A percentile compares a stretch with the other conserved stretches of the same genome.
Conservation (phyloP, 2,329 filamentous ascomycete genomes). For the Aureobasidium sp. region DNA sequence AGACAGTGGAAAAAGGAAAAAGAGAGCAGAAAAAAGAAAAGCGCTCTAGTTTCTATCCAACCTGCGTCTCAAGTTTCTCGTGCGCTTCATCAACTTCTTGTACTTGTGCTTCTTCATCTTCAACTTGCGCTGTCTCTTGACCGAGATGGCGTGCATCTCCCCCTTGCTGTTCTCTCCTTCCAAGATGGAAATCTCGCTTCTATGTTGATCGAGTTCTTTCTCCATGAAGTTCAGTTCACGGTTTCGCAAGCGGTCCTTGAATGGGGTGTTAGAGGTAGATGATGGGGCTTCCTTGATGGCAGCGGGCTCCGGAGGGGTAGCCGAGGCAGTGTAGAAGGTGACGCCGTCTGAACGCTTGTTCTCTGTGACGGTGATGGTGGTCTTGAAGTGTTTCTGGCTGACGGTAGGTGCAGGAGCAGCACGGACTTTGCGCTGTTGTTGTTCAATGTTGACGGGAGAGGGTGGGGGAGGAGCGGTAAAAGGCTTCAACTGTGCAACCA, state of each 20-base stretch:
- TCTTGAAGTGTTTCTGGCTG: slow-evolving; percentile 19
- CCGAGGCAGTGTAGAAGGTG: slow-evolving; percentile 46
- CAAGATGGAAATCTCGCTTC: slow-evolving; percentile 12
- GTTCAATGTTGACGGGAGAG: slow-evolving; percentile 39
- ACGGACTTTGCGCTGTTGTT: slow-evolving; percentile 4
- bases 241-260: slow-evolving; percentile 63
- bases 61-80: slow-evolving; percentile 80
- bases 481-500: slow-evolving; percentile 52
- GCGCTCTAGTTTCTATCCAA: slow-evolving; percentile 41
- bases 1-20: background rate
- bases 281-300: slow-evolving; percentile 20
- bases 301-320: slow-evolving; percentile 35
- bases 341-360: slow-evolving; percentile 45
- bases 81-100: slow-evolving; percentile 96
- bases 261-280: slow-evolving; percentile 37
- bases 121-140: slow-evolving; percentile 83
- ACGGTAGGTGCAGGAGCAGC: slow-evolving; percentile 9
- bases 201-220: slow-evolving; percentile 33
- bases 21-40: background rate
- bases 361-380: slow-evolving; percentile 42
- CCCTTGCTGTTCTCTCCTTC: slow-evolving; percentile 44
- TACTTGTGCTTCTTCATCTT: slow-evolving; percentile 99
- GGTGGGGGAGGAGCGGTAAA: slow-evolving; percentile 83
- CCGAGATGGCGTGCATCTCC: slow-evolving; percentile 76
- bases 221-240: slow-evolving; percentile 44